Percentiles rank a stretch among this genome's conserved stretches.
Evolutionary conservation across 768 basidiomycete genomes (phyloP).

Genomic region (Agrocybe pediades): DNA sequence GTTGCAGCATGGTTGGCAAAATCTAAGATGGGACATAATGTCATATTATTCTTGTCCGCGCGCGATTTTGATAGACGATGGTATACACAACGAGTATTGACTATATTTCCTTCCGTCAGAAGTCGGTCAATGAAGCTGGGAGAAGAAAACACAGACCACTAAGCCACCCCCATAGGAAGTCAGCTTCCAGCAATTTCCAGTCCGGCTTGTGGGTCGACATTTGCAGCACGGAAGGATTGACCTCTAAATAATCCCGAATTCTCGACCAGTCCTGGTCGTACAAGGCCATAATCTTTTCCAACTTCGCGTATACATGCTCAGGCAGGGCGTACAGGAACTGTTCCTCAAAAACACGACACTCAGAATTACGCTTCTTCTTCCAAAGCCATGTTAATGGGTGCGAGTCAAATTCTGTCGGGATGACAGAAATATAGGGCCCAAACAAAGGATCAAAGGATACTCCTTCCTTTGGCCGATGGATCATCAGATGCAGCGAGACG

Average conservation of each 20-base stretch:
- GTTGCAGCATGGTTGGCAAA: conserved; percentile 77
- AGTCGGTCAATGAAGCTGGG: not conserved
- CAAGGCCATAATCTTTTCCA: conserved; percentile 44
- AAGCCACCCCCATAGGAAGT: conserved; percentile 90
- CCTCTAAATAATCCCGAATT: conserved; percentile 54
- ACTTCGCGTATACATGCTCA: conserved; percentile 38
- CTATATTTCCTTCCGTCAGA: conserved; percentile 35
- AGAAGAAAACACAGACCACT: conserved; percentile 57
- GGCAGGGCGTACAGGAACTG: conserved; percentile 50
- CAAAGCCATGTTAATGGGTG: conserved; percentile 86
- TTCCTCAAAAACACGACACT: conserved; percentile 11
- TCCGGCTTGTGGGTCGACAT: conserved; percentile 6
- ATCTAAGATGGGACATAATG: conserved; percentile 88
- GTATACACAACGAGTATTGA: conserved; percentile 92
- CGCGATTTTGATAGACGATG: conserved; percentile 52
- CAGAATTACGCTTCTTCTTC: conserved; percentile 16
- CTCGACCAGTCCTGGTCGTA: conserved; percentile 64
- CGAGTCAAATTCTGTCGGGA: conserved; percentile 71
- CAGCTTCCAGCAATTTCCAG: conserved; percentile 28
- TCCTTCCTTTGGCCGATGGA: conserved; percentile 55
- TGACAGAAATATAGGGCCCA: conserved; percentile 76
- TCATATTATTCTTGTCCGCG: conserved; percentile 73
- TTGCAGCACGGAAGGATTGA: conserved; percentile 11
- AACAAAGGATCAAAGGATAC: conserved; percentile 55
- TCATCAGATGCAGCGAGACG: conserved; percentile 77